Conservation (phyloP, 1,284 basidiomycete genomes). For the Gymnopus androsaceus region DNA sequence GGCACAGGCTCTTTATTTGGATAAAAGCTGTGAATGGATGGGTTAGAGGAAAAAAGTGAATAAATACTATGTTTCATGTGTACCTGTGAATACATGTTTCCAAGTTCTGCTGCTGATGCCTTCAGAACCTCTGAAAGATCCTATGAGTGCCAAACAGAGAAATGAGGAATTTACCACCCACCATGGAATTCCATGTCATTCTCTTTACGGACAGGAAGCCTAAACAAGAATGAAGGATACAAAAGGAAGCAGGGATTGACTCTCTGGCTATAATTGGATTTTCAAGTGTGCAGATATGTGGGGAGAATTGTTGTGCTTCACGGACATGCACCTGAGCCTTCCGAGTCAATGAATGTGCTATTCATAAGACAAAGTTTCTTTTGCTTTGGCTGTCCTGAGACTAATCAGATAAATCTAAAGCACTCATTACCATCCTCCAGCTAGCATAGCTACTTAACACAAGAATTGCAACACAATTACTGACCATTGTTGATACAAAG, state of each 20-base stretch:
- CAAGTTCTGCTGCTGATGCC: slow-evolving; percentile 8
- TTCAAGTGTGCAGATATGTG: slow-evolving; percentile 11
- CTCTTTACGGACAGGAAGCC: slow-evolving; percentile 11
- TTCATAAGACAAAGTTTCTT: slow-evolving; percentile 6
- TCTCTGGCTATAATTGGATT: slow-evolving; percentile 8
- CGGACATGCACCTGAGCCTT: slow-evolving; percentile 1
- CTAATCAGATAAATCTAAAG: background rate
- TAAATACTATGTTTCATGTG: background rate
- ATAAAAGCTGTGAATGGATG: background rate
- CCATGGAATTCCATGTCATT: slow-evolving; percentile 14
- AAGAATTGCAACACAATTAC: background rate
- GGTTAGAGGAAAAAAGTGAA: no score
- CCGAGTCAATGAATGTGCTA: slow-evolving; percentile 12
- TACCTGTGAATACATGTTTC: slow-evolving; percentile 9
- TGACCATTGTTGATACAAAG: background rate
- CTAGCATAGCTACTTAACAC: slow-evolving; percentile 14
- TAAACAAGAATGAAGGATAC: background rate
- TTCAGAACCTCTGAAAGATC: slow-evolving; percentile 9
- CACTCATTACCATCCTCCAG: slow-evolving; percentile 13
- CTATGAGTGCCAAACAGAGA: background rate
- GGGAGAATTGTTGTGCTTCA: slow-evolving; percentile 10
- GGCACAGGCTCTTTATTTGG: slow-evolving; percentile 4
- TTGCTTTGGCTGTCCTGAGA: slow-evolving; percentile 9
- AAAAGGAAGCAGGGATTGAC: background rate
- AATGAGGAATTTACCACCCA: background rate